Evolutionary conservation across 768 basidiomycete species (phyloP).

Genomic region (Strobilomyces echinocephalus): DNA sequence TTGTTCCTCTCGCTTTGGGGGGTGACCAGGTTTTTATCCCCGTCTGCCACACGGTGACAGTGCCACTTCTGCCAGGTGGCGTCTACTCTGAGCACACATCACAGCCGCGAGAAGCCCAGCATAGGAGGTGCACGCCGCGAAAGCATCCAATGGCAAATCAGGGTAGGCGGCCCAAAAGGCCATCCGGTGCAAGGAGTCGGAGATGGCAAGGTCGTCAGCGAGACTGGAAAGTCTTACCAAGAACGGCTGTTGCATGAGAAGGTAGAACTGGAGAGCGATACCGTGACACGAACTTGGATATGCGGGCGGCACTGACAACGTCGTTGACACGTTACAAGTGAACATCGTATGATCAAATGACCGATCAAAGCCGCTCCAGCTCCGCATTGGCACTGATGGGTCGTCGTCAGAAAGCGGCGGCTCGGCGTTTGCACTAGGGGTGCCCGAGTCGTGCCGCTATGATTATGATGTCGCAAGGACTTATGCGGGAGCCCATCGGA

Average conservation of each 20-base stretch:
- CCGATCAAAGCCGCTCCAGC: slow-evolving; percentile 13
- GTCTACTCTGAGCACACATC: slow-evolving; percentile 10
- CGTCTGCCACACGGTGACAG: slow-evolving; percentile 23
- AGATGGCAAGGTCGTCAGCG: neutral
- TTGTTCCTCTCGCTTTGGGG: slow-evolving; percentile 1
- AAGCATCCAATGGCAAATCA: slow-evolving; percentile 10
- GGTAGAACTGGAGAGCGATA: neutral
- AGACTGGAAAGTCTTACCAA: slow-evolving; percentile 4
- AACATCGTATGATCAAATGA: slow-evolving; percentile 12
- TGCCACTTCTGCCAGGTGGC: slow-evolving; percentile 26
- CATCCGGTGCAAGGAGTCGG: neutral
- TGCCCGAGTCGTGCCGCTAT: neutral
- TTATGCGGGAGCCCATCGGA: no score
- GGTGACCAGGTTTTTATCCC: slow-evolving; percentile 16
- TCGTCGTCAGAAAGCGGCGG: neutral
- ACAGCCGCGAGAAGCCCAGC: slow-evolving; percentile 25
- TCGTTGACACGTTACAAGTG: neutral
- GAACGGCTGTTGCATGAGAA: neutral
- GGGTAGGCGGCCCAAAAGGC: neutral
- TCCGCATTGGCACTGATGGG: slow-evolving; percentile 4
- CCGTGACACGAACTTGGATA: neutral
- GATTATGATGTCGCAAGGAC: neutral
- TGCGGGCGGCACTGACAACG: no score
- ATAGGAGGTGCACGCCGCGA: slow-evolving; percentile 4
- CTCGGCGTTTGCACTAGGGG: neutral